These are phyloP conservation scores for Epichloe scottii DNA, from an alignment of 2,329 filamentous ascomycete genomes.

Conservation along the genomic window DNA sequence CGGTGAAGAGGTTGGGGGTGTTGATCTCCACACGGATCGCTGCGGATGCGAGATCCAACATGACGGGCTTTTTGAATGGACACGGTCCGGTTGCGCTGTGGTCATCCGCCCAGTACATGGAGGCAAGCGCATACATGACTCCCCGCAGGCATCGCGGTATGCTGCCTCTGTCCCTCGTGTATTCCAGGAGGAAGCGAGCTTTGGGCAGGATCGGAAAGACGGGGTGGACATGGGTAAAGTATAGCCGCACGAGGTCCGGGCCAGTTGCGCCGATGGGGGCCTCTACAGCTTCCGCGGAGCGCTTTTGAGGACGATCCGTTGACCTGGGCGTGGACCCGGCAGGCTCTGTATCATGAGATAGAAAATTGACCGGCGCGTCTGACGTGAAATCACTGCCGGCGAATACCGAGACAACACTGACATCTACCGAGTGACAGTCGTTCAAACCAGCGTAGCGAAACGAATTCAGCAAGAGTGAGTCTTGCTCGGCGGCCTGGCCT, in stretches of 20 bases:
- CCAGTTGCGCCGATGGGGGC: background rate
- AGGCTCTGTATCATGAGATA: background rate
- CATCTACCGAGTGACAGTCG: background rate
- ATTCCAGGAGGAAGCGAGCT: background rate
- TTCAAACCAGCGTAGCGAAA: too few species aligned
- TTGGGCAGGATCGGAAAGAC: background rate
- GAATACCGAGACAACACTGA: background rate
- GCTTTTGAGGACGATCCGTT: background rate
- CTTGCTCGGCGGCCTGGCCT: too few species aligned
- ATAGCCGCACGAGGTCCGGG: background rate
- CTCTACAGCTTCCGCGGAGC: background rate
- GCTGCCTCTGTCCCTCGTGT: background rate
- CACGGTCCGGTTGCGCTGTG: slow-evolving; percentile 16
- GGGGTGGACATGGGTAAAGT: background rate
- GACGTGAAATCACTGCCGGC: background rate
- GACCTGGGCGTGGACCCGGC: too few species aligned
- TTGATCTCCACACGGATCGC: slow-evolving; percentile 32
- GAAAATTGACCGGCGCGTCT: background rate
- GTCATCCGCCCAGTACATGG: slow-evolving; percentile 28
- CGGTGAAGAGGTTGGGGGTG: slow-evolving; percentile 29
- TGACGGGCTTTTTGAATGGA: slow-evolving; percentile 26
- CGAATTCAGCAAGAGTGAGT: too few species aligned
- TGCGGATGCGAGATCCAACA: slow-evolving; percentile 27
- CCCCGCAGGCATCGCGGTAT: background rate
- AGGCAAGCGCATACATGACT: background rate